Percentiles rank a stretch among this genome's conserved stretches.
These are phyloP conservation scores for Musa itinerans DNA, from an alignment of 176 grass and related monocot genomes.

Conservation along the genomic window DNA sequence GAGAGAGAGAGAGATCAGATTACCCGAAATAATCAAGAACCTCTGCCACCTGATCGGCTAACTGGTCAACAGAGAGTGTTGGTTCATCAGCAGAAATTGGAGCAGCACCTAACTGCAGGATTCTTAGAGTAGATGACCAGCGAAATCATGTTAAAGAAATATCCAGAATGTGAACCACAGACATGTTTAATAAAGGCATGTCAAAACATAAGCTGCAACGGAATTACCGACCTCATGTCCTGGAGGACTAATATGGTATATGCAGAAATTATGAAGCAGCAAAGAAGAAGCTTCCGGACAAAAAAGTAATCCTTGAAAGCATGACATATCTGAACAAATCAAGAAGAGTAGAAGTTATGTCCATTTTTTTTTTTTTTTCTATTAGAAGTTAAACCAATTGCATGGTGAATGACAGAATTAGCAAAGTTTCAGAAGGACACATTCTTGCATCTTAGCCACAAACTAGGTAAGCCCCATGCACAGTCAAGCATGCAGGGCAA, in stretches of 20 bases:
- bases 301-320: conserved; percentile 97
- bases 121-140: conserved; percentile 29
- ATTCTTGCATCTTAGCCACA: not conserved
- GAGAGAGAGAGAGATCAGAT: conserved; percentile 6
- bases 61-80: conserved; percentile 68
- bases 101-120: conserved; percentile 82
- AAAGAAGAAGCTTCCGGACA: conserved; percentile 85
- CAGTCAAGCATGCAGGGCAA: not conserved
- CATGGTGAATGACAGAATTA: no score
- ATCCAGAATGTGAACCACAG: not conserved
- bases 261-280: conserved; percentile 93
- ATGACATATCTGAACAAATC: conserved; percentile 71
- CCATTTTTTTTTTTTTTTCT: not conserved
- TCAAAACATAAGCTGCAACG: not conserved
- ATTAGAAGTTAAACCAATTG: no score
- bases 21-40: conserved; percentile 96
- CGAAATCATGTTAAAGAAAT: conserved; percentile 25
- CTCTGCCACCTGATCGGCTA: conserved; percentile 86
- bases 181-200: not conserved
- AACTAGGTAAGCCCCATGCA: not conserved
- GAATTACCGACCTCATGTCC: conserved; percentile 77
- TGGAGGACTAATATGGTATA: conserved; percentile 97
- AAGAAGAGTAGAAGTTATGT: not conserved
- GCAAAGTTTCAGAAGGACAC: no score
- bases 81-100: conserved; percentile 59